Evolutionary conservation across 768 basidiomycete species (phyloP), one percentile per base, ranked within the genome.

Genomic region (Flagelloscypha sp.): DNA sequence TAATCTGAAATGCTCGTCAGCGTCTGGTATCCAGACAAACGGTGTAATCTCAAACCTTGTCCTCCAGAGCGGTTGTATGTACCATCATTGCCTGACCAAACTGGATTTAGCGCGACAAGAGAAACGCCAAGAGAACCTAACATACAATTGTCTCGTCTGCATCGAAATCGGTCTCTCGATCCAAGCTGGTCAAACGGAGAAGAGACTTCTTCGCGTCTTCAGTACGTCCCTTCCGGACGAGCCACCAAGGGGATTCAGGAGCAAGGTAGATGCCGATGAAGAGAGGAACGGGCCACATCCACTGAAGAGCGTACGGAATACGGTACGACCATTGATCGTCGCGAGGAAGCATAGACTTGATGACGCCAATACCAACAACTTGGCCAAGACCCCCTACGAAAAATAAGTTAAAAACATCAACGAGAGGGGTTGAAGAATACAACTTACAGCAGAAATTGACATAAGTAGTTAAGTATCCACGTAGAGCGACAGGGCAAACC

Each of bases 231-330:
- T 49, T 47, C 5, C 57, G 53, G 2, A 58, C 57, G 6, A 58
- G 45, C 57, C 57, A 58, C 57, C 57, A 58, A 0, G 55, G 57
- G 0, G 47, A 48, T 35, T 59, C 57, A 0, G 57, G 56, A 2
- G 54, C 54, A 20, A 58, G 55, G 1, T 46, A 44, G 22, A 59
- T 47, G 11, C 58, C 58, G 4, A 48, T 32, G 30, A 59, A 35
- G 29, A 59, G 48, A 3, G 57, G 46, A 27, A 50, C 19, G 0
- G 56, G 58, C 40, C 56, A 57, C 25, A 59, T 52, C 52, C 55
- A 58, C 24, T 58, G 57, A 10, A 59, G 35, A 7, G 49, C 53
- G 24, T 46, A 45, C 7, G 44, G 40, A 32, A 45, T 45, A 20
- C 46, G 46, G 28, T 47, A 47, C 10, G 46, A 41, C 46, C 46